phyloP scores from a whole-genome alignment of 2,329 filamentous ascomycete species.

The Trichoderma arundinaceum region DNA sequence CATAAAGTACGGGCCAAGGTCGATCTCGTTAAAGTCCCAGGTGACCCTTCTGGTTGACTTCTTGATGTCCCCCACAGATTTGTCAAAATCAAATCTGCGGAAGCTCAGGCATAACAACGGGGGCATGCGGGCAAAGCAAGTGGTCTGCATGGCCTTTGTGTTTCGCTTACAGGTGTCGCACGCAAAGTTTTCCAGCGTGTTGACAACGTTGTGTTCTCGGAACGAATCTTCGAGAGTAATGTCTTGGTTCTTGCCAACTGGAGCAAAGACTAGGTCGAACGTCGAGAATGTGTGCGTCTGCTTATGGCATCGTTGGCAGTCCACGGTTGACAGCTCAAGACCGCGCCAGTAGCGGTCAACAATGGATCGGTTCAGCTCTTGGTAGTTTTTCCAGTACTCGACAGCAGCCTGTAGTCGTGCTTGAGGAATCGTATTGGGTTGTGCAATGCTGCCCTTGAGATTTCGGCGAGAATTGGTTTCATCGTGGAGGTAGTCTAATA shows the following conservation, averaged over 20 bases:
- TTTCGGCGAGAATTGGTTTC: constrained; percentile 75
- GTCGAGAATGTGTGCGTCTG: constrained; percentile 52
- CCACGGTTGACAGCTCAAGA: constrained; percentile 72
- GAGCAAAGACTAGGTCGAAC: constrained; percentile 61
- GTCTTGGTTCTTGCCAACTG: constrained; percentile 43
- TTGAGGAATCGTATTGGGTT: constrained; percentile 44
- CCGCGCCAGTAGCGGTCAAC: constrained; percentile 81
- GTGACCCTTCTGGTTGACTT: constrained; percentile 76
- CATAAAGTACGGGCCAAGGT: constrained; percentile 55
- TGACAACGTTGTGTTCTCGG: constrained; percentile 70
- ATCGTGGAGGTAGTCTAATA: constrained; percentile 81
- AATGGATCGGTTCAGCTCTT: constrained; percentile 72
- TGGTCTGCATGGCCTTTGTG: constrained; percentile 70
- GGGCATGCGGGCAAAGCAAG: constrained; percentile 78
- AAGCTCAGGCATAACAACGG: constrained; percentile 79
- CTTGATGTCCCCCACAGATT: constrained; percentile 45
- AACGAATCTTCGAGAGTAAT: constrained; percentile 66
- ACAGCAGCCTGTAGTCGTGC: constrained; percentile 62
- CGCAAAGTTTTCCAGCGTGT: constrained; percentile 70
- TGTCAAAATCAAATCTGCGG: constrained; percentile 59
- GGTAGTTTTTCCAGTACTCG: constrained; percentile 76
- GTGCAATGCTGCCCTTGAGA: constrained; percentile 41
- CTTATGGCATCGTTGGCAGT: constrained; percentile 66
- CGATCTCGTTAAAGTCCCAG: constrained; percentile 76
- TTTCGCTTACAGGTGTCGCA: constrained; percentile 77